Conservation (phyloP, 352 stramenopile genomes). For the Phytopythium delawarense region DNA sequence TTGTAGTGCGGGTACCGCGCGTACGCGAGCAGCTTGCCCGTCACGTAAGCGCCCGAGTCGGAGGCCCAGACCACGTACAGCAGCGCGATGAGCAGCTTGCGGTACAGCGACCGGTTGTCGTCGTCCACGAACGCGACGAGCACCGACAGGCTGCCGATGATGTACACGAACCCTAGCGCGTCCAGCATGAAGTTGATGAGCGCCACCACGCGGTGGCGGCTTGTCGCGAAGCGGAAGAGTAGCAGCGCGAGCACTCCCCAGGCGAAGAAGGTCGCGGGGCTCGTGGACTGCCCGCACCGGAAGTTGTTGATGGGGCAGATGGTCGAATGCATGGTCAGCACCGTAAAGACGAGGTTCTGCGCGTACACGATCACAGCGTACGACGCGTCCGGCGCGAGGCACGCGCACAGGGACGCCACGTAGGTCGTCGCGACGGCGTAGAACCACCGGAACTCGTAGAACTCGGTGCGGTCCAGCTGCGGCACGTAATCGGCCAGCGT, state of each 20-base stretch:
- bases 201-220: slow-evolving; percentile 5
- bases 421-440: slow-evolving; percentile 59
- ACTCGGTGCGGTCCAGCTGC: slow-evolving; percentile 35
- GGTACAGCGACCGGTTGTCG: slow-evolving; percentile 15
- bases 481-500: slow-evolving; percentile 23
- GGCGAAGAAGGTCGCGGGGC: slow-evolving; percentile 45
- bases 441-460: slow-evolving; percentile 50
- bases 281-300: slow-evolving; percentile 45
- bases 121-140: slow-evolving; percentile 67
- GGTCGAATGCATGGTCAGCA: slow-evolving; percentile 62
- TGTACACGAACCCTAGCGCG: slow-evolving; percentile 62
- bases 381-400: slow-evolving; percentile 57
- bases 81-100: slow-evolving; percentile 33
- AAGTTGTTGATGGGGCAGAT: slow-evolving; percentile 72
- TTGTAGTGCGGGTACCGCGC: slow-evolving; percentile 82
- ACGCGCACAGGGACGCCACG: slow-evolving; percentile 42
- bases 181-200: slow-evolving; percentile 55
- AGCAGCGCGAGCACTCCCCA: slow-evolving; percentile 28
- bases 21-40: slow-evolving; percentile 80
- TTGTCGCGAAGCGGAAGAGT: slow-evolving; percentile 41
- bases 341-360: slow-evolving; percentile 64
- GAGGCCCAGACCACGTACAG: slow-evolving; percentile 73
- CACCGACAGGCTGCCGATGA: slow-evolving; percentile 61
- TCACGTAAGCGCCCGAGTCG: slow-evolving; percentile 94
- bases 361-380: slow-evolving; percentile 62